phyloP scores from a whole-genome alignment of 371 early-diverging fungal genomes.

The Rhizopus microsporus region DNA sequence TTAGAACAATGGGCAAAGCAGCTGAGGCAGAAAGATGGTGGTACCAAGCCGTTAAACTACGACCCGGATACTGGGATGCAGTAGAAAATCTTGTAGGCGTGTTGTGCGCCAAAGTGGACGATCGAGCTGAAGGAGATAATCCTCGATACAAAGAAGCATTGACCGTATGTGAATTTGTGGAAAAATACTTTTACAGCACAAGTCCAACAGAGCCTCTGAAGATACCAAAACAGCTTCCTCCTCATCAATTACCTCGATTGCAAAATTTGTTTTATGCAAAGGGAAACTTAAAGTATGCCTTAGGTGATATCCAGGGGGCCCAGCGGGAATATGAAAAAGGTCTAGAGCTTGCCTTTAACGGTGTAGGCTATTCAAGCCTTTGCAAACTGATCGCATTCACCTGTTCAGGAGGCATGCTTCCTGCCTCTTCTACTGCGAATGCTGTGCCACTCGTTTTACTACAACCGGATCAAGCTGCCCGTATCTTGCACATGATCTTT shows the following conservation, averaged over 20 bases:
- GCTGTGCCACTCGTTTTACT: conserved; percentile 59
- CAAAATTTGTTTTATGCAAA: conserved; percentile 83
- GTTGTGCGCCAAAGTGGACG: conserved; percentile 51
- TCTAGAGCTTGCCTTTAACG: conserved; percentile 77
- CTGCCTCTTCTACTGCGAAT: conserved; percentile 18
- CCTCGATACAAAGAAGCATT: conserved; percentile 81
- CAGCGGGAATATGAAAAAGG: conserved; percentile 80
- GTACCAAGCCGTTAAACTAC: conserved; percentile 80
- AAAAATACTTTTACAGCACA: conserved; percentile 55
- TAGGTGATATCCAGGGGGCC: conserved; percentile 74
- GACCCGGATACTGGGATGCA: conserved; percentile 93
- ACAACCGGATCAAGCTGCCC: conserved; percentile 67
- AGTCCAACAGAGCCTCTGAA: conserved; percentile 16
- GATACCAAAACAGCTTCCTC: conserved; percentile 43
- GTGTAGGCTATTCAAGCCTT: conserved; percentile 58
- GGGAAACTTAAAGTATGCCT: conserved; percentile 79
- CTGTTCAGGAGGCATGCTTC: conserved; percentile 14
- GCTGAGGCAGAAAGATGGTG: conserved; percentile 85
- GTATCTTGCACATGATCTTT: conserved; percentile 61
- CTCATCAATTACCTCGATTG: conserved; percentile 67
- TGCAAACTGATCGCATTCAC: conserved; percentile 49
- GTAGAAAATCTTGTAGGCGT: conserved; percentile 87
- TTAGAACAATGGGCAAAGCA: conserved; percentile 75
- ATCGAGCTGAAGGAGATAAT: conserved; percentile 18
- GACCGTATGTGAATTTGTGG: conserved; percentile 80